phyloP scores from a whole-genome alignment of 2,329 filamentous ascomycete genomes.

The Davidsoniella australis region DNA sequence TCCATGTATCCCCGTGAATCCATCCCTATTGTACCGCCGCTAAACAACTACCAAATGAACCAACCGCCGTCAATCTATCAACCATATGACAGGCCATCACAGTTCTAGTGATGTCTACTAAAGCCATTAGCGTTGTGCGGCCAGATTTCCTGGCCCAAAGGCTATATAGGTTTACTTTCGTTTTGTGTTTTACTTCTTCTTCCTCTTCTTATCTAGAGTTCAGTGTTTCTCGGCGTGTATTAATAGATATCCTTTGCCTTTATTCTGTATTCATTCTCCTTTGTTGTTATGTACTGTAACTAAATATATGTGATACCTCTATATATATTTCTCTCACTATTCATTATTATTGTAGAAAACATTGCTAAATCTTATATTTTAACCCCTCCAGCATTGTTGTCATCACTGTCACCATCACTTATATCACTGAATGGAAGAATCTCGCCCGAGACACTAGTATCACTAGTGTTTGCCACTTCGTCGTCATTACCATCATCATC shows the following conservation, averaged over 20 bases:
- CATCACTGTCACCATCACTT: background rate
- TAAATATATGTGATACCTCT: background rate
- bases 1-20: background rate
- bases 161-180: background rate
- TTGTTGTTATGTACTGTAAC: background rate
- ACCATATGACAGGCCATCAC: background rate
- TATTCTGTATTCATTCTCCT: no score
- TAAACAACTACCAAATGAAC: background rate
- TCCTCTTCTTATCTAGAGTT: background rate
- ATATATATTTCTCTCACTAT: background rate
- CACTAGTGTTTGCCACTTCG: no score
- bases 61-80: background rate
- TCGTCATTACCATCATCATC: no score
- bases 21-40: slow-evolving; percentile 5
- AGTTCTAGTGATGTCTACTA: background rate
- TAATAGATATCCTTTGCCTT: background rate
- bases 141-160: background rate
- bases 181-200: background rate
- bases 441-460: background rate
- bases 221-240: background rate
- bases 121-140: background rate
- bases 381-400: background rate
- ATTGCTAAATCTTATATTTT: background rate
- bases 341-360: background rate
- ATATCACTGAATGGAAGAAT: background rate